A percentile compares a stretch with the other conserved stretches of the same genome.
phyloP scores from a whole-genome alignment of 129 eudicot genomes.

The Lactuca saligna region DNA sequence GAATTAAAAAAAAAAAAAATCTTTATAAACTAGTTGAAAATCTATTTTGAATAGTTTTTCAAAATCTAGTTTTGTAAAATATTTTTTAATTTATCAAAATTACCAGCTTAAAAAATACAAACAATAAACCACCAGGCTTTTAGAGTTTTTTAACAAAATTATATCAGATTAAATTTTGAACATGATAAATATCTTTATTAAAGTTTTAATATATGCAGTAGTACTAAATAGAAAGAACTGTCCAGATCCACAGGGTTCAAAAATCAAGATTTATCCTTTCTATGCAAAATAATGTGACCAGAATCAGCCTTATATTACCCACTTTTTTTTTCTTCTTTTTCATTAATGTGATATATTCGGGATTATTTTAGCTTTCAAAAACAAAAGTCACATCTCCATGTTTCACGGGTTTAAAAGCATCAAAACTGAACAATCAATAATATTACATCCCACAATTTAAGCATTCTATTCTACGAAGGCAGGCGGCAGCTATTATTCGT shows the following conservation, averaged over 20 bases:
- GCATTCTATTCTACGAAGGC: background rate
- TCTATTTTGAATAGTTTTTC: too few relatives aligned
- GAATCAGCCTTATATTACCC: background rate
- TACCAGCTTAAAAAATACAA: too few relatives aligned
- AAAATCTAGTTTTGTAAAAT: too few relatives aligned
- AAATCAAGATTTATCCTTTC: constrained; percentile 28
- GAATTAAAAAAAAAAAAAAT: too few relatives aligned
- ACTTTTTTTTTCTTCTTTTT: background rate
- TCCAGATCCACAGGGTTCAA: constrained; percentile 30
- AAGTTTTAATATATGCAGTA: background rate
- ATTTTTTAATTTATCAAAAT: too few relatives aligned
- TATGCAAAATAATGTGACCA: constrained; percentile 22
- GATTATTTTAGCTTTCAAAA: background rate
- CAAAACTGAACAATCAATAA: background rate
- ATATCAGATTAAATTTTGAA: too few relatives aligned
- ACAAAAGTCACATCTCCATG: constrained; percentile 19
- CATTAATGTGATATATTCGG: background rate
- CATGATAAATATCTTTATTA: too few relatives aligned
- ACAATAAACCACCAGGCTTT: too few relatives aligned
- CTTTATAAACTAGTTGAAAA: too few relatives aligned
- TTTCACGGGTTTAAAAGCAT: constrained; percentile 25
- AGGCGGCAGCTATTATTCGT: too few relatives aligned
- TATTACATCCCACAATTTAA: constrained; percentile 5
- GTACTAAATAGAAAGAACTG: constrained; percentile 3
- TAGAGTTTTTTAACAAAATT: too few relatives aligned